A percentile compares a stretch with the other conserved stretches of the same genome.
Conservation (phyloP, 129 eudicot genomes). For the Flaveria bidentis region DNA sequence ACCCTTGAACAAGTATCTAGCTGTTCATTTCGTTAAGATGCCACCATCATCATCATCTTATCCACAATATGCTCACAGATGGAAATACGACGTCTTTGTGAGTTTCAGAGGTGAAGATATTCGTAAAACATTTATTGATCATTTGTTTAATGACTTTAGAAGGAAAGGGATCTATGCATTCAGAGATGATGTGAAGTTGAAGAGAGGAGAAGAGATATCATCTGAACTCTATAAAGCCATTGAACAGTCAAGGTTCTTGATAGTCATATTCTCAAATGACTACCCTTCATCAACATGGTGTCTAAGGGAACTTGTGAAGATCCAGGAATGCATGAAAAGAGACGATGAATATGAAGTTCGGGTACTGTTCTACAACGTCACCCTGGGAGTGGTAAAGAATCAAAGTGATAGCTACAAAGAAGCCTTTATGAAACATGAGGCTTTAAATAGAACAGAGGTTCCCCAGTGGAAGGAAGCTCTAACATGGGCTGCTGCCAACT, state of each 20-base stretch:
- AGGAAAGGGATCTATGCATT: slow-evolving; percentile 12
- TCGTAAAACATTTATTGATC: slow-evolving; percentile 2
- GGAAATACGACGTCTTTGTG: slow-evolving; percentile 10
- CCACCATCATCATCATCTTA: not conserved
- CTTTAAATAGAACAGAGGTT: not conserved
- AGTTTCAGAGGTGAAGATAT: slow-evolving; percentile 12
- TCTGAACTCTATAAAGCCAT: slow-evolving; percentile 10
- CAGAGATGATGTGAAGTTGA: not conserved
- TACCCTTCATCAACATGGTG: slow-evolving; percentile 10
- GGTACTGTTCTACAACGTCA: slow-evolving; percentile 10
- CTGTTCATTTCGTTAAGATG: not conserved
- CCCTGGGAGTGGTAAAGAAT: slow-evolving; percentile 5
- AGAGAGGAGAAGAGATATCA: slow-evolving; percentile 10
- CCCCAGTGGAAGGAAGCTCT: slow-evolving; percentile 1
- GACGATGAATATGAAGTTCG: not conserved
- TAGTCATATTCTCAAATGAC: slow-evolving; percentile 8
- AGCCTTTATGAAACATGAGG: slow-evolving; percentile 5
- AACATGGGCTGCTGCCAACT: not conserved
- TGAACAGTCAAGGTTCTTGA: slow-evolving; percentile 13
- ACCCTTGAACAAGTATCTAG: not conserved
- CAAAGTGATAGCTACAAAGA: slow-evolving; percentile 8
- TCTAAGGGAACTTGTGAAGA: slow-evolving; percentile 3
- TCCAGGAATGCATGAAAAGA: not conserved
- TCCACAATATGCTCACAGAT: not conserved
- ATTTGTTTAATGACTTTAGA: not conserved